Conservation (phyloP, 2,329 filamentous ascomycete species). For the Colletotrichum agaves region DNA sequence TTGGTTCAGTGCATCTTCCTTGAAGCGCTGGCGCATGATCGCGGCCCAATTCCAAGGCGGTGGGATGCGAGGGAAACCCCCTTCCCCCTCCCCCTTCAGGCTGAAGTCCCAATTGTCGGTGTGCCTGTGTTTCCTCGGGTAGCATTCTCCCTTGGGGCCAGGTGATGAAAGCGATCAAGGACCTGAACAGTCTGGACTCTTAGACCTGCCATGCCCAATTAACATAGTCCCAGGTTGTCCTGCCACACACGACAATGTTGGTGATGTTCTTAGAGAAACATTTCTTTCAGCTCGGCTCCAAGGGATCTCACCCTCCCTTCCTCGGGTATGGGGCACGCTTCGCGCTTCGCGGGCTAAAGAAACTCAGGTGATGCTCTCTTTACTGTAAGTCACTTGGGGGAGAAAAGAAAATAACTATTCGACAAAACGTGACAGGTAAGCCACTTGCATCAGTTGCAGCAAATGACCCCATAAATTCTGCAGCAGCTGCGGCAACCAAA, state of each 20-base stretch:
- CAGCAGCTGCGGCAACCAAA: background rate
- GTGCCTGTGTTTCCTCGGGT: conserved; percentile 1
- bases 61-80: background rate
- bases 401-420: background rate
- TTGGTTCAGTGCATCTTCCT: background rate
- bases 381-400: background rate
- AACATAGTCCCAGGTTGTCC: too few species aligned
- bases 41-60: conserved; percentile 7
- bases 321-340: background rate
- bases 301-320: too few species aligned
- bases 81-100: too few species aligned
- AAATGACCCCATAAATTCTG: background rate
- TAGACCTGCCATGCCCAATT: too few species aligned
- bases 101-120: background rate
- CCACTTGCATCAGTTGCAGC: background rate
- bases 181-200: background rate
- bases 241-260: too few species aligned
- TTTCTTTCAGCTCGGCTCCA: too few species aligned
- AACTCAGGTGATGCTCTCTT: too few species aligned
- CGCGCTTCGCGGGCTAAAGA: background rate
- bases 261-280: too few species aligned
- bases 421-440: background rate
- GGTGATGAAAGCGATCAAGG: conserved; percentile 2
- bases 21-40: background rate
- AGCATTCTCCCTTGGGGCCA: background rate